Evolutionary conservation across 106 monocot species (phyloP).

Genomic region (Dendrobium nobile): DNA sequence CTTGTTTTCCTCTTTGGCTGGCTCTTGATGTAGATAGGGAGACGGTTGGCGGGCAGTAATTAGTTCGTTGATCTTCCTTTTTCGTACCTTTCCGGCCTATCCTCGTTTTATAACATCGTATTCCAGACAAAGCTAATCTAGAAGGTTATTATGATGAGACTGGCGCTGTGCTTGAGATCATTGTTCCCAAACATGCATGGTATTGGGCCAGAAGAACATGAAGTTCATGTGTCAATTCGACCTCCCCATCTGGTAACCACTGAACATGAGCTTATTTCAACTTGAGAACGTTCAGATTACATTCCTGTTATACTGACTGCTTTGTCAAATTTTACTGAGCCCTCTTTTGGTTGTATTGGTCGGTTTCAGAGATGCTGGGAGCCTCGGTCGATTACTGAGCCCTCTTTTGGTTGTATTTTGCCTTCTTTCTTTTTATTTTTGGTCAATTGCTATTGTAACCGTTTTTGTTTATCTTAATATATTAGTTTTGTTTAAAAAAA

Average conservation of each 20-base stretch:
- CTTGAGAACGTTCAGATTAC: constrained; percentile 6
- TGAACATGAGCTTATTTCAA: constrained; percentile 30
- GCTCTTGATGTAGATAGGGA: neutral
- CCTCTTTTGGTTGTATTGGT: too few species aligned
- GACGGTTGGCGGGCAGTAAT: neutral
- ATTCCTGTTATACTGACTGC: too few species aligned
- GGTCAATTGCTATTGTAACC: too few species aligned
- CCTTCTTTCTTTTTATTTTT: too few species aligned
- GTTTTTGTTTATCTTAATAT: too few species aligned
- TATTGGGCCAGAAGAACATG: constrained; percentile 63
- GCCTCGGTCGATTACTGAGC: too few species aligned
- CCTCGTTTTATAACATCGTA: neutral
- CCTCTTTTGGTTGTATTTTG: too few species aligned
- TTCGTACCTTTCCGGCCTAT: neutral
- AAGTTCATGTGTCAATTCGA: constrained; percentile 62
- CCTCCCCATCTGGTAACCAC: constrained; percentile 46
- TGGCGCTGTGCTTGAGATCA: constrained; percentile 63
- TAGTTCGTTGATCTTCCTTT: neutral
- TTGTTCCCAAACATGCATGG: constrained; percentile 57
- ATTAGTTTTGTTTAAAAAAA: too few species aligned
- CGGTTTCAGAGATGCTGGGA: too few species aligned
- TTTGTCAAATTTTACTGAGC: too few species aligned
- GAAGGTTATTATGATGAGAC: constrained; percentile 68
- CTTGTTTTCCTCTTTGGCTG: neutral
- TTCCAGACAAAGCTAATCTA: constrained; percentile 58